Percentiles rank a stretch among this genome's conserved stretches.
These are phyloP conservation scores for Trichophyton benhamiae DNA, from an alignment of 2,329 filamentous ascomycete species.

Conservation along the genomic window DNA sequence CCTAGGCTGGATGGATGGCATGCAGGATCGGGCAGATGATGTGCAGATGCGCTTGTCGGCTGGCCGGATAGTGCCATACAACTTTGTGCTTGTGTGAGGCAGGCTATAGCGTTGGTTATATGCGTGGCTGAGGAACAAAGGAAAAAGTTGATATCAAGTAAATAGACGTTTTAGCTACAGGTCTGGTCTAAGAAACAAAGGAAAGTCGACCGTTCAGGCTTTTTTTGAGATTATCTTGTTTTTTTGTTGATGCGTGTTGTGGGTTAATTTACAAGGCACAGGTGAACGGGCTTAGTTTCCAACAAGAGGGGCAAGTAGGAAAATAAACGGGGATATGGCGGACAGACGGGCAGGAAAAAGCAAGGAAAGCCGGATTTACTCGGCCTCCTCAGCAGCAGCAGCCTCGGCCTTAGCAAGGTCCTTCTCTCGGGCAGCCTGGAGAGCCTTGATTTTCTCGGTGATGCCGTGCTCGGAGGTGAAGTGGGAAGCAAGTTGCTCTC, in stretches of 20 bases:
- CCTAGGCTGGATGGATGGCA: not conserved
- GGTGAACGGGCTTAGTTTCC: not conserved
- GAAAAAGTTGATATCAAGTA: not conserved
- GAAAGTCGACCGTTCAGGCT: not conserved
- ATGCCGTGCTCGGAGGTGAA: conserved; percentile 27
- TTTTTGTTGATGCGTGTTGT: not conserved
- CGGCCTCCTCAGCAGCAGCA: conserved; percentile 18
- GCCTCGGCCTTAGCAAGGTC: conserved; percentile 28
- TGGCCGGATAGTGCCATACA: no score
- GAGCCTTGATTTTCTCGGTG: conserved; percentile 41
- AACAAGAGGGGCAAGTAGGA: not conserved
- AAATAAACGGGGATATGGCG: not conserved
- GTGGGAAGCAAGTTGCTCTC: conserved; percentile 55
- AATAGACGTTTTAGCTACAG: not conserved
- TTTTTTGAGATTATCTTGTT: conserved; percentile 1
- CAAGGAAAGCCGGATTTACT: not conserved
- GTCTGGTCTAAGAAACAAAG: conserved; percentile 3
- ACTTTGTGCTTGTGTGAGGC: no score
- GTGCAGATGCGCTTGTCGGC: not conserved
- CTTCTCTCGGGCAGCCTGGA: conserved; percentile 35
- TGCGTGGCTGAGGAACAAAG: not conserved
- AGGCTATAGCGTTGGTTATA: not conserved
- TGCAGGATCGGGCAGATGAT: not conserved
- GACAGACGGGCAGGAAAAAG: not conserved
- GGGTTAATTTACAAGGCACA: conserved; percentile 5